These are phyloP conservation scores for Auricularia sp. DNA, from an alignment of 768 basidiomycete species.

Conservation along the genomic window DNA sequence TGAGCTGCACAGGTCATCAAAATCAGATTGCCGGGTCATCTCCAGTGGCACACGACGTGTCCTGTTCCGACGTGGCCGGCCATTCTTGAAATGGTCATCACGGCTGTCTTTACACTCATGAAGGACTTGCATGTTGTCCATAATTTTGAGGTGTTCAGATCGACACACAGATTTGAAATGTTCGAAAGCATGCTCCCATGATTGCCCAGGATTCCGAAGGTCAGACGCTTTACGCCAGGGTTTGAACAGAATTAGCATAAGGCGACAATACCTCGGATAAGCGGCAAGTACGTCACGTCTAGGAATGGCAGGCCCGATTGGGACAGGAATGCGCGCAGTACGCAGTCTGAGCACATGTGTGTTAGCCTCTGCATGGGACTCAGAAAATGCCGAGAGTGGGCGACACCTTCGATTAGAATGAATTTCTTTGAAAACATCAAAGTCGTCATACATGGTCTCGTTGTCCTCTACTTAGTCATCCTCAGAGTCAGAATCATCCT, in stretches of 20 bases:
- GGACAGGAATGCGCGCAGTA: conserved; percentile 20
- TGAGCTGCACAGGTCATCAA: conserved; percentile 7
- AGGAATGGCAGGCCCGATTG: conserved; percentile 27
- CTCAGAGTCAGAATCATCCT: neutral
- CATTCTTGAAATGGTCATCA: conserved; percentile 16
- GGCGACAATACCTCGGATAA: conserved; percentile 1
- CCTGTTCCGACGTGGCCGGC: neutral
- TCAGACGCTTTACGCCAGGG: conserved; percentile 12
- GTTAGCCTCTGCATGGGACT: conserved; percentile 14
- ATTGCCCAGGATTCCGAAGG: conserved; percentile 11
- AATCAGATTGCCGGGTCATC: neutral
- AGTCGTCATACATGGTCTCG: too few species aligned
- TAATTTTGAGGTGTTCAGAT: conserved; percentile 8
- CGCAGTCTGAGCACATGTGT: conserved; percentile 15
- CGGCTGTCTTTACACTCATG: conserved; percentile 26
- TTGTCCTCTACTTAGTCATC: too few species aligned
- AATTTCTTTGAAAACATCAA: too few species aligned
- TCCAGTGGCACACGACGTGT: neutral
- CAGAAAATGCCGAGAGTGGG: conserved; percentile 1
- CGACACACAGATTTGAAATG: conserved; percentile 8
- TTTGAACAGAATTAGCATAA: conserved; percentile 15
- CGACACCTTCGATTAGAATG: neutral
- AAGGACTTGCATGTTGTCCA: conserved; percentile 33
- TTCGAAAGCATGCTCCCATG: conserved; percentile 25
- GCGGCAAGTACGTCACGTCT: conserved; percentile 16